Evolutionary conservation across 1,284 basidiomycete genomes (phyloP), one percentile per base, ranked within the genome.

Genomic region (Chalciporus sp.): DNA sequence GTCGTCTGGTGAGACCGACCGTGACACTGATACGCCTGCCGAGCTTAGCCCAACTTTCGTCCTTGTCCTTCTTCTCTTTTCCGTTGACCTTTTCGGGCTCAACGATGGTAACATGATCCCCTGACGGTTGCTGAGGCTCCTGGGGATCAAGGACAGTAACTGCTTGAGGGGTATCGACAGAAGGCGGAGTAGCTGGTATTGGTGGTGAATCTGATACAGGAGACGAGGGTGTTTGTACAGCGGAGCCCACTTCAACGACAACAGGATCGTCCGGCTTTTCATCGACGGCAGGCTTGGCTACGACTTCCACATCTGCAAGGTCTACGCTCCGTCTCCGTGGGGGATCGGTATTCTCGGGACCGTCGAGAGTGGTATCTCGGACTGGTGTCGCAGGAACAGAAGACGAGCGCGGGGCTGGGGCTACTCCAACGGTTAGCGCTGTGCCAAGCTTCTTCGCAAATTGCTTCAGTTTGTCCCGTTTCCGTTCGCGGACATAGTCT

Each of bases 381-480:
- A 61, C 27, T 64, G 78, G 77, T 10, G 70, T 77, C 0, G 82
- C 79, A 1, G 83, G 82, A 12, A 83, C 81, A 10, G 80, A 83
- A 1, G 77, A 79, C 14, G 83, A 72, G 19, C 83, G 74, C 17
- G 70, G 76, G 3, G 72, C 68, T 0, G 74, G 68, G 23, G 23
- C 2, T 29, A 41, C 41, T 0, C 41, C 59, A 1, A 57, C 56
- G 29, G 61, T 51, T 12, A 72, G 45, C 0, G 69, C 69, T 8
- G 66, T 62, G 1, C 64, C 53, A 51, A 92, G 72, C 62, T 80
- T 79, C 62, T 82, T 82, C n/a, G 87, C 86, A 47, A 94, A 73
- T 41, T 81, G 84, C 66, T 83, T 85, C 58, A 94, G 73, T 49
- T 81, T 78, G 70, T 93, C 86, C 47, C 91, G 82, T 72, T 84